A percentile compares a stretch with the other conserved stretches of the same genome.
These are phyloP conservation scores for Plasmodium billcollinsi DNA, from an alignment of 169 alveolate species.

Conservation along the genomic window DNA sequence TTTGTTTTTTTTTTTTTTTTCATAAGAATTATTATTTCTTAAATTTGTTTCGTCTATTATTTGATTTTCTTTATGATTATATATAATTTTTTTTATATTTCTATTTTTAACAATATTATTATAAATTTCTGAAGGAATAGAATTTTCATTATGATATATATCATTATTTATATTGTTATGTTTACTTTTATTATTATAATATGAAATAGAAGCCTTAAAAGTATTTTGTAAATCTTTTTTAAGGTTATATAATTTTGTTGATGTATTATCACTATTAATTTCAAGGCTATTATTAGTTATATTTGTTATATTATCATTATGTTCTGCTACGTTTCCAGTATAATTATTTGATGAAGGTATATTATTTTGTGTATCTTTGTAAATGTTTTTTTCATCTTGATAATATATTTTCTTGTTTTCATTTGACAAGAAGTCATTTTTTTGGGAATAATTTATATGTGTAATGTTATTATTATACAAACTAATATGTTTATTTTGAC, in stretches of 20 bases:
- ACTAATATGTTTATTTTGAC: too few species aligned
- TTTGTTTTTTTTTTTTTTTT: neutral
- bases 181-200: conserved; percentile 22
- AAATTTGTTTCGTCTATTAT: neutral
- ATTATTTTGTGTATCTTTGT: too few species aligned
- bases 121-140: conserved; percentile 16
- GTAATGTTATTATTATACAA: too few species aligned
- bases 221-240: conserved; percentile 33
- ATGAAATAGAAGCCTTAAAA: conserved; percentile 30
- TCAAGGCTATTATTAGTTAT: neutral
- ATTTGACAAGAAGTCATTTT: too few species aligned
- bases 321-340: too few species aligned
- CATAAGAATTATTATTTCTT: neutral
- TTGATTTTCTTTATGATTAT: conserved; percentile 10
- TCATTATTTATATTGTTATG: neutral
- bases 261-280: conserved; percentile 2
- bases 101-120: conserved; percentile 42
- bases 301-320: too few species aligned
- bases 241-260: conserved; percentile 19
- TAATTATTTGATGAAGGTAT: too few species aligned
- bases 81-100: conserved; percentile 44
- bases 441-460: too few species aligned
- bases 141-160: neutral
- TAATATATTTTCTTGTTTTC: too few species aligned
- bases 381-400: too few species aligned